A percentile compares a stretch with the other conserved stretches of the same genome.
These are phyloP conservation scores for Mortierella sp. DNA, from an alignment of 371 early-diverging fungal genomes.

Conservation along the genomic window DNA sequence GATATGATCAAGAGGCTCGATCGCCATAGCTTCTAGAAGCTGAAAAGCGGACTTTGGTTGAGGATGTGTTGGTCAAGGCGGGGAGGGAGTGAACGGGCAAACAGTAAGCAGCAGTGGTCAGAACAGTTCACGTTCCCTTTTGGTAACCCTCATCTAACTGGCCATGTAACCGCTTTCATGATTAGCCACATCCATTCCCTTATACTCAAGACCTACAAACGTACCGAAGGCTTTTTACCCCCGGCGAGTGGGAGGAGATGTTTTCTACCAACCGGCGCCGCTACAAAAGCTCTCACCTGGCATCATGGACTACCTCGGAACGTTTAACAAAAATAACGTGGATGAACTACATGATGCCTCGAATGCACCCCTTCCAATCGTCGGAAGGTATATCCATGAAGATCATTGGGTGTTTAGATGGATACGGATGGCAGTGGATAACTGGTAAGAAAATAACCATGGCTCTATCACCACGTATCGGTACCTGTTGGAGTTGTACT, in stretches of 20 bases:
- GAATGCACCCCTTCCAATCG: constrained; percentile 10
- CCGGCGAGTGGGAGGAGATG: constrained; percentile 12
- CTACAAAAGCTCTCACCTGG: neutral
- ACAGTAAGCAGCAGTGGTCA: constrained; percentile 11
- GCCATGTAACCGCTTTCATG: neutral
- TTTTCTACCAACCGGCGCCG: constrained; percentile 6
- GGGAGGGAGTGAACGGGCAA: constrained; percentile 1
- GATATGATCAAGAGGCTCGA: neutral
- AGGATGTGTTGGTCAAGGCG: neutral
- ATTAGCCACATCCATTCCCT: constrained; percentile 19
- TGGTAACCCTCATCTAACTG: too few relatives aligned
- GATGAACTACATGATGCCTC: constrained; percentile 13
- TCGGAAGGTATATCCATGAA: constrained; percentile 6
- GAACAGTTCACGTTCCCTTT: neutral
- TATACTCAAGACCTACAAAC: neutral
- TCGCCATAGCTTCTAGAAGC: neutral
- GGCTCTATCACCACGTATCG: neutral
- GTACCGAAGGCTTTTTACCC: constrained; percentile 8
- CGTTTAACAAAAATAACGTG: constrained; percentile 16
- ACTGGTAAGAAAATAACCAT: constrained; percentile 10
- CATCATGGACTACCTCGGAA: constrained; percentile 8
- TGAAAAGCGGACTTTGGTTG: neutral
- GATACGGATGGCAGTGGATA: constrained; percentile 17
- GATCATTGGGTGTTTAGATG: constrained; percentile 12
- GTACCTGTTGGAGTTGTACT: neutral